Base-by-base conservation (phyloP, 1,284 basidiomycete genomes). In the Fomitopsis pinicola region DNA sequence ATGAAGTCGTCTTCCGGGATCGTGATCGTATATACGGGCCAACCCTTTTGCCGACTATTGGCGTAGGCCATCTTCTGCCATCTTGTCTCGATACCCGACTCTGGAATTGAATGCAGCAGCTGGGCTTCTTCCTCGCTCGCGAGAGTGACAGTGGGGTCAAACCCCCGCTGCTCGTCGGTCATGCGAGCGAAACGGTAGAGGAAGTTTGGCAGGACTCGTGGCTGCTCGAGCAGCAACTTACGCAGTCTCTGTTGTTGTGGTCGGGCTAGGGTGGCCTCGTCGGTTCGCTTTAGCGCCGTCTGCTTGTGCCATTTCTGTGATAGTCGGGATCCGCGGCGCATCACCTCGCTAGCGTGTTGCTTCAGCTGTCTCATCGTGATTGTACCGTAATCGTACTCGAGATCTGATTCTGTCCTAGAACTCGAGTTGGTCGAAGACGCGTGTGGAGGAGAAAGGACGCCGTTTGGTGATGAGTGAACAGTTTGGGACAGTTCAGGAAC, bases 111-210 rank as follows among this genome's bases (percentile, higher is more conserved):
- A 3, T 5, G 3, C 22, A 62, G 62, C 3, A 61, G 26, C 2
- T 15, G 3, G 28, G 59, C 64, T 7, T 62, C 59, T 7, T 4
- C 3, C 3, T 52, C 28, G 1, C 50, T 57, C 9, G 38, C 35
- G 6, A 8, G 9, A 6, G 28, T 17, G 4, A 63, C 62, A 12
- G 53, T 60, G 15, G 55, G 19, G 22, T 65, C 64, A 38, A 59
- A 57, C 0, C 64, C 64, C 1, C 58, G 59, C 5, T 38, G 55
- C 8, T 42, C 40, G 35, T 62, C 52, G 1, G 64, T 60, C 5
- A 58, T 17, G 5, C 56, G 33, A 1, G 64, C 28, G 22, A 65
- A 63, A 5, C 55, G 50, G 60, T 62, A 65, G 22, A 62, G 42
- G 48, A 65, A 65, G 5, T 57, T 22, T 35, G 58, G 60, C 4